Base-by-base conservation (phyloP, 768 basidiomycete genomes). In the Pholiota molesta region DNA sequence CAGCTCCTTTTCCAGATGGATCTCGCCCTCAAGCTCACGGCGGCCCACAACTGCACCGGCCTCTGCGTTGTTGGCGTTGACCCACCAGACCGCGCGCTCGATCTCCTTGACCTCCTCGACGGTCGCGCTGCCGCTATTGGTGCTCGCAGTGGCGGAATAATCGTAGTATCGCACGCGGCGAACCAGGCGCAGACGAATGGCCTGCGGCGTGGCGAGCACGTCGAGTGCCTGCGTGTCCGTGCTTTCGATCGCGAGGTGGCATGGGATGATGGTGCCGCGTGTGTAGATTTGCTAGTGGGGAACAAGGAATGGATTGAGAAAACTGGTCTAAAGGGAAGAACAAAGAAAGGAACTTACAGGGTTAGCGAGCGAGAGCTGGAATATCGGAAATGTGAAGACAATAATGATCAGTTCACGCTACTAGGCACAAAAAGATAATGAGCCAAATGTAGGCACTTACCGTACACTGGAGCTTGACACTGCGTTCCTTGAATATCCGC, bases 231-330 rank as follows among this genome's bases (percentile, higher is more conserved):
- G 67, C 3, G 59, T 28, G 58, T 78, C 71, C 2, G 60, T 58
- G 62, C 75, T 71, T 26, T 69, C 63, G 26, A 80, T 62, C 19
- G 67, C 63, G 4, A 80, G 49, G 47, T 72, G 67, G 54, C 73
- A 75, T 10, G 80, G 78, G 23, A 81, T 73, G n/a, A 75, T 67
- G 2, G 77, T 70, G 9, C 79, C 80, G 37, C 79, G 73, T 8
- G 77, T 75, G 57, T 78, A 81, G 21, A 67, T 71, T 47, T 74
- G 67, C 78, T 76, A 37, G 19, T 35, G 21, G 4, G 19, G 26
- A 33, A 26, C 28, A 45, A 40, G 21, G 16, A 6, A 59, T 42
- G 23, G 45, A 5, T 23, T 8, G 37, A n/a, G 39, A 14, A 19
- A 28, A 47, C 19, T 35, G 11, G 11, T 13, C 42, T 45, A 23